Percentiles rank a stretch among this genome's conserved stretches.
These are phyloP conservation scores for Botrytis hyacinthi DNA, from an alignment of 2,329 filamentous ascomycete species.

Conservation along the genomic window DNA sequence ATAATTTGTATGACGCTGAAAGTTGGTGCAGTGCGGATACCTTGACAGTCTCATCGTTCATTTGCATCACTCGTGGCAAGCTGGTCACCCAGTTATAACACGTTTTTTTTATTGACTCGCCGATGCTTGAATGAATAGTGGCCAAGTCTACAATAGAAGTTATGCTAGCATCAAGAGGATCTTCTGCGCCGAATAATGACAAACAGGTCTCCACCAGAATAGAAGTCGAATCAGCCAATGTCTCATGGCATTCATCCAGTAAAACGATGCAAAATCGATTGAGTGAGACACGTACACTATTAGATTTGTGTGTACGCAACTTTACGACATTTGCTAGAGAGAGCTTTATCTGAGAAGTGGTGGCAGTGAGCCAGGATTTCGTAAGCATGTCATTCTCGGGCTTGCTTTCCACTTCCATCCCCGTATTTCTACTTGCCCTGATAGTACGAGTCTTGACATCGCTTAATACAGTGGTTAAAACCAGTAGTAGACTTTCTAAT, in stretches of 20 bases:
- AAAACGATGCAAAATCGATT: constrained; percentile 70
- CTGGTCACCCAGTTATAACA: constrained; percentile 80
- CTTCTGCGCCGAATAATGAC: constrained; percentile 56
- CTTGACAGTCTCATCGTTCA: constrained; percentile 77
- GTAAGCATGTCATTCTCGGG: constrained; percentile 42
- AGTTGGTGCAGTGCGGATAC: constrained; percentile 71
- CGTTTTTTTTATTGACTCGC: constrained; percentile 64
- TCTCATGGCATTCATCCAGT: constrained; percentile 73
- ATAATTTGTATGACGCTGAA: constrained; percentile 66
- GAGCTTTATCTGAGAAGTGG: constrained; percentile 75
- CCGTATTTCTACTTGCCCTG: constrained; percentile 29
- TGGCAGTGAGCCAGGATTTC: constrained; percentile 73
- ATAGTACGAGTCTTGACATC: constrained; percentile 53
- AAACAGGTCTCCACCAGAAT: constrained; percentile 82
- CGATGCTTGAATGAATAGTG: constrained; percentile 58
- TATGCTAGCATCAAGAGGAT: constrained; percentile 37
- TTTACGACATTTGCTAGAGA: constrained; percentile 76
- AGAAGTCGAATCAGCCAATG: constrained; percentile 64
- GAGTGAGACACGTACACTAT: constrained; percentile 66
- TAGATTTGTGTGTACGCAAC: constrained; percentile 66
- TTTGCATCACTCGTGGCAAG: constrained; percentile 79
- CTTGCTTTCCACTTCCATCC: constrained; percentile 32
- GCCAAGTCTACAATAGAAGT: constrained; percentile 60
- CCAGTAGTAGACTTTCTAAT: constrained; percentile 55
- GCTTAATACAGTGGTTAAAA: constrained; percentile 55